Base-by-base conservation (phyloP, 2,329 filamentous ascomycete species). In the Colletotrichum higginsianum region DNA sequence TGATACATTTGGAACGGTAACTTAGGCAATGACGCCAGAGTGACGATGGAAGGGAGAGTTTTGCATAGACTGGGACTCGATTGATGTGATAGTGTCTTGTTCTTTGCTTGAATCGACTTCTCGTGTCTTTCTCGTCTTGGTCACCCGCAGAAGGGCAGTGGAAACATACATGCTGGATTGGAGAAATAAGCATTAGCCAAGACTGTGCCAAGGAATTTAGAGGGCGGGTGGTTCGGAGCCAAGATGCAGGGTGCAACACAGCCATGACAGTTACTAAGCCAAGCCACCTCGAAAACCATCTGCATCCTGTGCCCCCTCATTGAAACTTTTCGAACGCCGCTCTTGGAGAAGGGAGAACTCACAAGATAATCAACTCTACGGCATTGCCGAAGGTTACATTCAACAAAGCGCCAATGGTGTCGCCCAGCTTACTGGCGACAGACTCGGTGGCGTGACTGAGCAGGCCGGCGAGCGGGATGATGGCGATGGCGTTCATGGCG, bases 331-430 rank as follows among this genome's bases (percentile, higher is more conserved):
- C 49, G 12, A 46, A 49, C 21, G 30, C 42, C 56, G 58, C 16
- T 15, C 16, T 30, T 30, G 23, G 15, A 13, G 35, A 18, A 42
- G 13, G 38, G n/a, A 61, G 35, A 53, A 78, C 85, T 79, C 80
- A 88, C 86, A 94, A 94, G 74, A 95, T 94, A 78, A 95, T 94
- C 78, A 95, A 82, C 81, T 95, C 93, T 30, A 94, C 93, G 26
- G 92, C 91, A 79, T 95, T 94, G 75, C 93, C 92, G 83, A 94
- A 94, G 11, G 92, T 94, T 72, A 94, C 90, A 77, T 94, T 94
- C 79, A 94, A 87, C 76, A 94, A 81, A 44, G 92, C 92, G 66
- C 92, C 92, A 56, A 94, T 84, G 4, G 91, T 91, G 78, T 94
- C 92, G 63, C 92, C 93, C 82, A 95, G 87, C 75, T 90, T 89